Conservation (phyloP, 305 asterid genomes). For the Solanum hybrid region DNA sequence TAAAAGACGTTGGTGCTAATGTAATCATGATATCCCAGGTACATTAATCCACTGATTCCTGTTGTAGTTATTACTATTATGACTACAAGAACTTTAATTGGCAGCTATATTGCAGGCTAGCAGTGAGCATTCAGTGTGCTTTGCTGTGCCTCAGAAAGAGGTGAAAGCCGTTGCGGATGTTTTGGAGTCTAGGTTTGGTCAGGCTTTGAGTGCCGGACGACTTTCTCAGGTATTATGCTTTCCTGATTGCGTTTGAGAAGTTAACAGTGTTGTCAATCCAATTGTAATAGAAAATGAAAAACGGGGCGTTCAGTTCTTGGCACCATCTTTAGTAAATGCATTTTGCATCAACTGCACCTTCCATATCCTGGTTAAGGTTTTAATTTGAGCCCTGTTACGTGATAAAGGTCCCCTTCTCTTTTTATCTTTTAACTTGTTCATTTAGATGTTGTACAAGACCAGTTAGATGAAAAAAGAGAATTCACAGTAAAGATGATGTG, state of each 20-base stretch:
- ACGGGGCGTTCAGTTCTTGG: background rate
- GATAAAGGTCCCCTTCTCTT: background rate
- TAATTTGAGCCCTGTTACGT: background rate
- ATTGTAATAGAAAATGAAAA: background rate
- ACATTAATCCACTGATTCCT: constrained; percentile 7
- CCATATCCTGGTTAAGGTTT: background rate
- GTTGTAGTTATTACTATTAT: background rate
- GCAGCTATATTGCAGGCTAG: constrained; percentile 59
- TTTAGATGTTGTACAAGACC: constrained; percentile 1
- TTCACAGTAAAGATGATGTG: background rate
- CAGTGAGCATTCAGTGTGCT: constrained; percentile 98
- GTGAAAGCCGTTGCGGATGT: constrained; percentile 84
- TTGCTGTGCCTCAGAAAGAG: constrained; percentile 96
- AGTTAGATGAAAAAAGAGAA: background rate
- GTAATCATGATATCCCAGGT: constrained; percentile 99
- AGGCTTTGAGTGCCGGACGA: constrained; percentile 94
- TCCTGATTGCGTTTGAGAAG: background rate
- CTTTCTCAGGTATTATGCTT: constrained; percentile 78
- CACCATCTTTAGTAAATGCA: background rate
- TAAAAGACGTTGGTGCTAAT: constrained; percentile 94
- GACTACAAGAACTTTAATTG: background rate
- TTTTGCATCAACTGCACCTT: background rate
- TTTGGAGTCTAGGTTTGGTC: constrained; percentile 74
- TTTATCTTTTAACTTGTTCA: background rate
- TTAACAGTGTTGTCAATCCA: background rate